phyloP scores from a whole-genome alignment of 1,284 basidiomycete species.

The Naganishia cerealis region DNA sequence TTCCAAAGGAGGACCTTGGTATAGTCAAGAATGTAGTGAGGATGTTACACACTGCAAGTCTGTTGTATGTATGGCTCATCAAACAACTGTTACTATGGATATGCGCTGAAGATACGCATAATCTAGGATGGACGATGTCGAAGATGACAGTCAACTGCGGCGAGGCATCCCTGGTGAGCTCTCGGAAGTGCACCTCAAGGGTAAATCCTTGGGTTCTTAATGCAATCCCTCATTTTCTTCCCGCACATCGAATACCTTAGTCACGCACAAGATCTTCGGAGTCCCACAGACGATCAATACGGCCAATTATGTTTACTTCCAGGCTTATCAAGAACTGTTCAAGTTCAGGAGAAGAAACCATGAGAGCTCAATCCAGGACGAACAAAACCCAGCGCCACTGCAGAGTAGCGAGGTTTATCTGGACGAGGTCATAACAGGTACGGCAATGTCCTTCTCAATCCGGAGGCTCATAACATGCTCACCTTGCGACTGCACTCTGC shows the following conservation, averaged over 20 bases:
- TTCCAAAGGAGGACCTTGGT: slow-evolving; percentile 69
- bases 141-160: slow-evolving; percentile 88
- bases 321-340: slow-evolving; percentile 76
- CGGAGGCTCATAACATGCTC: neutral
- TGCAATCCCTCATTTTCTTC: neutral
- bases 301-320: slow-evolving; percentile 95
- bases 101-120: slow-evolving; percentile 15
- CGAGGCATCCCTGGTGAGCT: slow-evolving; percentile 73
- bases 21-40: slow-evolving; percentile 78
- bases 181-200: slow-evolving; percentile 3
- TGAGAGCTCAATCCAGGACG: slow-evolving; percentile 28
- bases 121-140: slow-evolving; percentile 89
- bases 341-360: slow-evolving; percentile 56
- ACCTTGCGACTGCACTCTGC: neutral
- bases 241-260: slow-evolving; percentile 50
- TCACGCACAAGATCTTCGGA: slow-evolving; percentile 93
- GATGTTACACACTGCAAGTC: slow-evolving; percentile 91
- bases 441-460: neutral
- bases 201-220: neutral
- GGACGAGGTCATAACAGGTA: slow-evolving; percentile 46
- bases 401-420: slow-evolving; percentile 33
- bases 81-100: neutral
- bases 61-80: slow-evolving; percentile 65
- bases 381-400: slow-evolving; percentile 54
- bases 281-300: slow-evolving; percentile 96